Evolutionary conservation across 2,329 filamentous ascomycete species (phyloP), one percentile per base, ranked within the genome.

Genomic region (Cadophora gregata): DNA sequence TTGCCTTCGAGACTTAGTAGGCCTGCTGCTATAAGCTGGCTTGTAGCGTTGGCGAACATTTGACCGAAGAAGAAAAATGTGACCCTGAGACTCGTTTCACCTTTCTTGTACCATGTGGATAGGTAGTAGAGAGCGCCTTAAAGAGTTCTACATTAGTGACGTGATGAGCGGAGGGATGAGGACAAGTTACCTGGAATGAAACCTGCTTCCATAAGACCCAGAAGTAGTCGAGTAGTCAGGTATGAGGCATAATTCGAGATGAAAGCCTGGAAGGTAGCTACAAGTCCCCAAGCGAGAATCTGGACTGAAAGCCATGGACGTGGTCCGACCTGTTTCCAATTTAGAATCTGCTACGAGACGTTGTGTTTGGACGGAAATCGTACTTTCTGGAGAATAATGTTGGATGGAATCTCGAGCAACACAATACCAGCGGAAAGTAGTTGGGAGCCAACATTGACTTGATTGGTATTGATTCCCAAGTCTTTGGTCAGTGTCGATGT

Each of bases 211-310:
- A 62, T n/a, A 50, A 62, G 59, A 62, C 59, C 59, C 1, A 62
- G 45, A 10, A 62, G 33, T 12, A 51, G 42, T 51, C 59, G 31
- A 1, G 59, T 62, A n/a, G 59, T 27, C 3, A 62, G 27, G 45
- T 50, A 62, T 2, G 59, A 62, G 27, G 42, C 27, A 25, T 62
- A 62, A n/a, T 62, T 62, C 16, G 42, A 24, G 27, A 62, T 62
- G 45, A 62, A 62, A 27, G 59, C 59, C 38, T 62, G 59, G 45
- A 62, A 62, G 25, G 45, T 62, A 24, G 59, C 59, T 24, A 62
- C 59, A 1, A 62, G 25, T 21, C 59, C 59, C 59, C 59, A 62
- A 62, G 59, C 59, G 19, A 62, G 47, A 24, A 62, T 62, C 45
- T 62, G 59, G 42, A 51, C 59, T 27, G 59, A 62, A 14, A 62